These are phyloP conservation scores for Russula compacta DNA, from an alignment of 768 basidiomycete genomes.

Conservation along the genomic window DNA sequence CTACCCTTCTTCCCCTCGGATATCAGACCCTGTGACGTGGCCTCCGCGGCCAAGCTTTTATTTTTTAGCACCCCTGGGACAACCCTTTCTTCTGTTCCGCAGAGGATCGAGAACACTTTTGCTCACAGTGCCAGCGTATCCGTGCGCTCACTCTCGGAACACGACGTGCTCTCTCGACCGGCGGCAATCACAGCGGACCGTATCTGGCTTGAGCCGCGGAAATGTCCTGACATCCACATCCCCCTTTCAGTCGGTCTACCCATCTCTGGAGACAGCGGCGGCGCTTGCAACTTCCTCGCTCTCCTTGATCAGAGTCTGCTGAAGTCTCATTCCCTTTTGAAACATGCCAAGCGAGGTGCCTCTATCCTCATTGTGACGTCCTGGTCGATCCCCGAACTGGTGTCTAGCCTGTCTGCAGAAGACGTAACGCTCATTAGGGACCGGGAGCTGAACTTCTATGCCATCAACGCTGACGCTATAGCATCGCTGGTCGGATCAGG, in stretches of 20 bases:
- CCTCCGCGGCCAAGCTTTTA: slow-evolving; percentile 38
- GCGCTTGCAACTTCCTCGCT: slow-evolving; percentile 59
- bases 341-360: slow-evolving; percentile 56
- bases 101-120: slow-evolving; percentile 50
- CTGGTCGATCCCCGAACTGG: slow-evolving; percentile 70
- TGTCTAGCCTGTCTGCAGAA: slow-evolving; percentile 51
- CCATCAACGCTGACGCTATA: slow-evolving; percentile 47
- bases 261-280: slow-evolving; percentile 37
- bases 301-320: slow-evolving; percentile 70
- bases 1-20: slow-evolving; percentile 18
- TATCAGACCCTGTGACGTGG: slow-evolving; percentile 22
- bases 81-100: slow-evolving; percentile 41
- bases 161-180: slow-evolving; percentile 67
- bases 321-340: slow-evolving; percentile 66
- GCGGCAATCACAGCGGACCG: slow-evolving; percentile 64
- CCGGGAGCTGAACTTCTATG: slow-evolving; percentile 48
- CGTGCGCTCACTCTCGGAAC: slow-evolving; percentile 53
- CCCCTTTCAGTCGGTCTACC: slow-evolving; percentile 54
- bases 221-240: slow-evolving; percentile 29
- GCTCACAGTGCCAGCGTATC: slow-evolving; percentile 39
- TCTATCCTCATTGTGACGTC: slow-evolving; percentile 64
- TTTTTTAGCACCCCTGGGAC: slow-evolving; percentile 56
- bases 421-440: slow-evolving; percentile 39
- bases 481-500: slow-evolving; percentile 35
- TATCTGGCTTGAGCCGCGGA: slow-evolving; percentile 51